Conservation (phyloP, 2,329 filamentous ascomycete species). For the Penicillium sclerotiorum region DNA sequence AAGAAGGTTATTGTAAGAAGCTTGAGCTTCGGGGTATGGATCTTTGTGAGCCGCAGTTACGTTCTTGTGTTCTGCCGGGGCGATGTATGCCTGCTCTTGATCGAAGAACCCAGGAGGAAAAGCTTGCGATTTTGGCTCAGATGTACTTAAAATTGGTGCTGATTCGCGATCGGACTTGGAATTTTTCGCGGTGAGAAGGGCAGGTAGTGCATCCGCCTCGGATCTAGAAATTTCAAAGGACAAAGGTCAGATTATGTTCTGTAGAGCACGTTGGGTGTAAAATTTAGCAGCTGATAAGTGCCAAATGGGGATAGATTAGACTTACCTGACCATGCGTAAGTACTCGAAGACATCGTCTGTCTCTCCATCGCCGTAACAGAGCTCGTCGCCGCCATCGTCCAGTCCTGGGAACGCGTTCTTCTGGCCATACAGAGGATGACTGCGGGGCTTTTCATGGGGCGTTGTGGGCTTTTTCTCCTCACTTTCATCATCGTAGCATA, state of each 20-base stretch:
- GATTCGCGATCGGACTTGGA: constrained; percentile 21
- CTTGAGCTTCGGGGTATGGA: constrained; percentile 54
- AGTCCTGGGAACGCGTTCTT: constrained; percentile 70
- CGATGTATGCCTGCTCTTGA: constrained; percentile 77
- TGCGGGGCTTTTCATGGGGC: constrained; percentile 43
- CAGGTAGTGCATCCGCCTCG: constrained; percentile 74
- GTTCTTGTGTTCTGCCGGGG: constrained; percentile 53
- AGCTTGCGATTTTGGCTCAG: constrained; percentile 38
- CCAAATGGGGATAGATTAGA: constrained; percentile 14
- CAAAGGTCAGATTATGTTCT: constrained; percentile 11
- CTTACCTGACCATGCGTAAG: constrained; percentile 71
- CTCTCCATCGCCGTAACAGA: constrained; percentile 64
- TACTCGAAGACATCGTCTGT: constrained; percentile 70
- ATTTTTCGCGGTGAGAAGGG: constrained; percentile 67
- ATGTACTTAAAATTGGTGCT: neutral
- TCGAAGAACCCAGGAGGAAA: constrained; percentile 65
- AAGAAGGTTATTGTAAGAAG: constrained; percentile 70
- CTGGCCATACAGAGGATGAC: constrained; percentile 71
- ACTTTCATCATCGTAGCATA: constrained; percentile 27
- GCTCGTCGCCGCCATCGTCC: constrained; percentile 56
- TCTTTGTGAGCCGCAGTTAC: constrained; percentile 32
- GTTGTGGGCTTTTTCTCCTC: constrained; percentile 23
- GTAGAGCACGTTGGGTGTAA: neutral
- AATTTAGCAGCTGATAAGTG: constrained; percentile 26
- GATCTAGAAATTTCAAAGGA: constrained; percentile 55